Conservation (phyloP, 768 basidiomycete species). For the Trametes sanguinea region DNA sequence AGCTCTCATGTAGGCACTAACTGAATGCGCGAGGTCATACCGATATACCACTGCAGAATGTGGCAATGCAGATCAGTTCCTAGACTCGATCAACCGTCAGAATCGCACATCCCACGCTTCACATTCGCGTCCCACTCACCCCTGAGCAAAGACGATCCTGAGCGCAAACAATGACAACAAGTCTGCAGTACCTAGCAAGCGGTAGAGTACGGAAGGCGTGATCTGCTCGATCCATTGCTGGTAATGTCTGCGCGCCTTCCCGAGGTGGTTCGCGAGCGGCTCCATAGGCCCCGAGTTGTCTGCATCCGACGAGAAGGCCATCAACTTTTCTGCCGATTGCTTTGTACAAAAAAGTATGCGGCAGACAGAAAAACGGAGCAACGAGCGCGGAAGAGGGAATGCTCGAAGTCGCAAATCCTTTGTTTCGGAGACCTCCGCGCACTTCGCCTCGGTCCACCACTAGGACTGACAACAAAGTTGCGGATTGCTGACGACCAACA, state of each 20-base stretch:
- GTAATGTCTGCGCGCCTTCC: constrained; percentile 72
- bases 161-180: constrained; percentile 77
- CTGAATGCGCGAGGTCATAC: constrained; percentile 46
- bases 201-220: constrained; percentile 86
- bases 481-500: constrained; percentile 37
- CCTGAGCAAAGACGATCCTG: constrained; percentile 88
- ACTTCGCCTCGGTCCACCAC: constrained; percentile 33
- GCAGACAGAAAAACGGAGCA: not conserved
- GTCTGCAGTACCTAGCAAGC: constrained; percentile 81
- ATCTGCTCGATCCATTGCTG: constrained; percentile 89
- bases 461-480: constrained; percentile 32
- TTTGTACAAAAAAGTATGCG: not conserved
- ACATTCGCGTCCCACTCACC: constrained; percentile 49
- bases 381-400: not conserved
- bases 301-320: constrained; percentile 30
- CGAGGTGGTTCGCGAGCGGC: constrained; percentile 37
- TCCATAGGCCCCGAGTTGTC: constrained; percentile 29
- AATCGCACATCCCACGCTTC: not conserved
- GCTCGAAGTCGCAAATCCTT: constrained; percentile 17
- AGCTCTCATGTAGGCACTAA: not conserved
- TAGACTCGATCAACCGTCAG: no score
- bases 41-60: constrained; percentile 80
- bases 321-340: constrained; percentile 22
- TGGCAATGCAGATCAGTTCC: not conserved
- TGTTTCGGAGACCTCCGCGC: constrained; percentile 23